Base-by-base conservation (phyloP, 768 basidiomycete genomes). In the Suillus spraguei region DNA sequence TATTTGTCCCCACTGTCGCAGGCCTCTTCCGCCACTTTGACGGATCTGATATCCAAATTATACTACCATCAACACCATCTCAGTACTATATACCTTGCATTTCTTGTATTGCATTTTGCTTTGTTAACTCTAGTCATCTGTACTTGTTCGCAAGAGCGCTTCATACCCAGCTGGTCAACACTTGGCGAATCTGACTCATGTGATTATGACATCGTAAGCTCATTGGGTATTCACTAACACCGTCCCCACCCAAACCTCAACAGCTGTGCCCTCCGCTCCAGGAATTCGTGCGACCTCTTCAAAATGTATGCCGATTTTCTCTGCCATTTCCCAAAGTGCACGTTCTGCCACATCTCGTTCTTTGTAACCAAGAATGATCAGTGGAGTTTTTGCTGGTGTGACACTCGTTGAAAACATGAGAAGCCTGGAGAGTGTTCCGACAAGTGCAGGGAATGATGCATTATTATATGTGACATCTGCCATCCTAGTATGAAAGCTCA, bases 401-500 rank as follows among this genome's bases (percentile, higher is more conserved):
- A 55, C 65, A 16, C 13, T 54, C 58, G 61, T 66, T 24, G 65
- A 69, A 14, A 17, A 32, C 39, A 71, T 69, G 28, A 87, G 67
- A 5, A 95, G 78, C 3, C 75, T 71, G 5, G 78, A 75, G 28
- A 97, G 77, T 0, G 93, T 95, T n/a, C 77, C 77, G 20, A 94
- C 74, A 46, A 97, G 85, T 0, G 90, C 81, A 2, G 91, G 85
- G 74, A 97, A 97, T 2, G 93, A 90, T 1, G 87, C 78, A 0
- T 92, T 93, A 77, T 97, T 97, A 79, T 96, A 97, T 1, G 94
- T 90, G 9, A 96, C 92, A 69, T 97, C 95, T 14, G 94, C 92
- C 87, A 96, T 94, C 50, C 94, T 95, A 67, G n/a, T 44, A 16
- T 60, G 60, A 17, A 35, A 38, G 47, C 32, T 49, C 32, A 22